Evolutionary conservation across 164 flowering plant genomes (phyloP), one percentile per base, ranked within the genome.

Genomic region (Stephania cephalantha): DNA sequence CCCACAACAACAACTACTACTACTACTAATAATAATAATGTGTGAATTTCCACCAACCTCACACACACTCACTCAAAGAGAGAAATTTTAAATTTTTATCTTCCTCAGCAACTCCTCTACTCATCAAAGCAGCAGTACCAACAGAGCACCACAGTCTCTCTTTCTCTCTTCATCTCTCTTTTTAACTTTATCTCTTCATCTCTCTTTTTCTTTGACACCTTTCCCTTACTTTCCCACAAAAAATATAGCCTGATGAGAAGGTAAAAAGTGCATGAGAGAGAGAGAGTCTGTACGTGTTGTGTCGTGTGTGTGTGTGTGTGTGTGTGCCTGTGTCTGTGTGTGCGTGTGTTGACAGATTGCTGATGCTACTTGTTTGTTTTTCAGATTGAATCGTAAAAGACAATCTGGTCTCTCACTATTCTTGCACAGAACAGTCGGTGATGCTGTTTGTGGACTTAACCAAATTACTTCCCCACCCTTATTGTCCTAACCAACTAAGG

Each of bases 51-150:
- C 50, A 55, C 3, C 35, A 53, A 73, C 79, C 30, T 75, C 42
- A 35, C 42, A 35, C 42, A 35, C 42, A 35, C 42, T 35, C 42
- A 4, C 42, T 35, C 1, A 35, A 35, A 35, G 55, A 11, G 55
- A 69, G 58, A 12, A 50, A 10, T 50, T 50, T 50, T 50, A 7
- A 10, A 2, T 9, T 50, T 50, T 72, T 74, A 77, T 76, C 81
- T 74, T 74, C 72, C 55, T 74, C 63, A 46, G 75, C 74, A 64
- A 70, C 83, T 71, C 75, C 7, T 50, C 55, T 50, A 50, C 11
- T 50, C 50, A 77, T 55, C 69, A 72, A 73, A 78, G 69, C 63
- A 64, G 18, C 75, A 71, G 46, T 4, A 17, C 48, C 76, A 71
- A 77, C 80, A 68, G 6, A 82, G 71, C 8, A 71, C 46, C 73